phyloP scores from a whole-genome alignment of 768 basidiomycete genomes.

The Agrocybe pediades region DNA sequence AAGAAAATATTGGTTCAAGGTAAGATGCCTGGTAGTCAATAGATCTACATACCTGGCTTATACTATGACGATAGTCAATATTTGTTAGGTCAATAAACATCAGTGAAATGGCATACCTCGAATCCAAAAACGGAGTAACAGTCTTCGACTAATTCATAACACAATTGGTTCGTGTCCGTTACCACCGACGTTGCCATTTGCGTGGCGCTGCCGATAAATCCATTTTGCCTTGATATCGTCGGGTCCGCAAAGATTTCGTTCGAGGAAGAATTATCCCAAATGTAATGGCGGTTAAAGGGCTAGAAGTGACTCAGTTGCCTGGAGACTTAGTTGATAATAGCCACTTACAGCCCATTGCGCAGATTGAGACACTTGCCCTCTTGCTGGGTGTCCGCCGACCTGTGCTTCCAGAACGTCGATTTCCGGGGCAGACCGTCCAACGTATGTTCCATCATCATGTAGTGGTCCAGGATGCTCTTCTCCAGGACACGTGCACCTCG shows the following conservation, averaged over 20 bases:
- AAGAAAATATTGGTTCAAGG: not conserved
- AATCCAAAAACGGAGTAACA: conserved; percentile 83
- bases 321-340: not conserved
- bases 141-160: conserved; percentile 61
- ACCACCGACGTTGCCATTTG: conserved; percentile 86
- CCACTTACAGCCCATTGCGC: conserved; percentile 77
- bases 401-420: conserved; percentile 91
- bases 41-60: conserved; percentile 33
- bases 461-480: conserved; percentile 86
- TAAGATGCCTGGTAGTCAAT: not conserved
- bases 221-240: conserved; percentile 54
- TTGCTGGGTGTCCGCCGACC: conserved; percentile 37
- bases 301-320: conserved; percentile 23
- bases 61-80: conserved; percentile 32
- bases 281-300: conserved; percentile 79
- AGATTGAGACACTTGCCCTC: conserved; percentile 77
- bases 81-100: not conserved
- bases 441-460: conserved; percentile 71
- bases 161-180: conserved; percentile 63
- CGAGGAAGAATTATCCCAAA: conserved; percentile 57
- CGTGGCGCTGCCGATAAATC: conserved; percentile 64
- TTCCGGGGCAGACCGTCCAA: conserved; percentile 85
- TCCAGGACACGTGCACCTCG: conserved; percentile 80
- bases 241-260: conserved; percentile 63
- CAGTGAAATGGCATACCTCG: conserved; percentile 45